Conservation (phyloP, 805 yeast species). For the Clavispora carvajalis region DNA sequence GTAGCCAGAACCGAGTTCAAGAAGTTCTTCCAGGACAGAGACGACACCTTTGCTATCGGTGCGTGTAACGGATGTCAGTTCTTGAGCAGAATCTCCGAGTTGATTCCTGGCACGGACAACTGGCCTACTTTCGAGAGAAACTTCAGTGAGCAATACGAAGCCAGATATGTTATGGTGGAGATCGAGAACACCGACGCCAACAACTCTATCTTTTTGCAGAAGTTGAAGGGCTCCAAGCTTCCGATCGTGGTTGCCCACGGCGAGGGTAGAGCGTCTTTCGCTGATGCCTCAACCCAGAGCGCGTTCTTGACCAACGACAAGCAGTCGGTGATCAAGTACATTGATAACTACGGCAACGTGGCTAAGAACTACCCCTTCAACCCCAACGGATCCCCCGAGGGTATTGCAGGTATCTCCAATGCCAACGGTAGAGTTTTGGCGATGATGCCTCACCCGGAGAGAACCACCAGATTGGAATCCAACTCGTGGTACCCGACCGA, state of each 20-base stretch:
- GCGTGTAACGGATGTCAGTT: constrained; percentile 99
- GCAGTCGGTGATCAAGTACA: constrained; percentile 68
- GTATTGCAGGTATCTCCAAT: constrained; percentile 86
- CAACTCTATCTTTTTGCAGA: constrained; percentile 68
- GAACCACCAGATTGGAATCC: constrained; percentile 80
- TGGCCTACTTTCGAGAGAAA: constrained; percentile 97
- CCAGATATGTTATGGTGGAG: constrained; percentile 87
- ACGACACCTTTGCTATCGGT: constrained; percentile 94
- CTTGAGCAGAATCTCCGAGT: constrained; percentile 73
- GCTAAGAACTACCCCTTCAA: constrained; percentile 87
- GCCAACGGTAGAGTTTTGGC: constrained; percentile 95
- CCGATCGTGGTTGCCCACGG: constrained; percentile 99
- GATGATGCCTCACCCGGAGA: constrained; percentile 99
- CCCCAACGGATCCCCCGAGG: constrained; percentile 93
- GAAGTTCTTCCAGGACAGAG: constrained; percentile 77
- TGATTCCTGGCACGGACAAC: constrained; percentile 88
- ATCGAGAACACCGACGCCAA: constrained; percentile 46
- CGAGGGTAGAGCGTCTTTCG: constrained; percentile 87
- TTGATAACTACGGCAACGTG: constrained; percentile 83
- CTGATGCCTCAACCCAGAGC: constrained; percentile 34
- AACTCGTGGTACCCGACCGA: constrained; percentile 83
- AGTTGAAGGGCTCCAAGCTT: constrained; percentile 87
- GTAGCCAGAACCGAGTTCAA: constrained; percentile 70
- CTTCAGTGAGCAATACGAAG: constrained; percentile 91
- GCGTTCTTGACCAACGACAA: constrained; percentile 44